These are phyloP conservation scores for Pezicula radicicola DNA, from an alignment of 2,329 filamentous ascomycete genomes.

Conservation along the genomic window DNA sequence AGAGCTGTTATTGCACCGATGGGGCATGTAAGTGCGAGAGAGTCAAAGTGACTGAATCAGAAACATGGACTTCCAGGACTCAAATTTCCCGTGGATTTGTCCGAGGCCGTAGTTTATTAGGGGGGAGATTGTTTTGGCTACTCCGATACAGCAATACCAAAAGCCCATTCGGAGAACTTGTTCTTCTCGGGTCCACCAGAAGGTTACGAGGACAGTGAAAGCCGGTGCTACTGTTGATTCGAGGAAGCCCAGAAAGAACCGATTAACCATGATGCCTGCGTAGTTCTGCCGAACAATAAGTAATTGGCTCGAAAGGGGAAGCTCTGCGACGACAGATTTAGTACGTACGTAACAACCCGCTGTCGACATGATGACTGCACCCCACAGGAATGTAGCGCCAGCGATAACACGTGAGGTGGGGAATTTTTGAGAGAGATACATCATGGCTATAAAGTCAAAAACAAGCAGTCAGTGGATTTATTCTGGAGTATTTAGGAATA, in stretches of 20 bases:
- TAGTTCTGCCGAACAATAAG: slow-evolving; percentile 13
- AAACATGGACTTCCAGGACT: slow-evolving; percentile 33
- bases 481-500: too few relatives aligned
- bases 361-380: slow-evolving; percentile 27
- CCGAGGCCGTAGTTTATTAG: slow-evolving; percentile 33
- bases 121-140: slow-evolving; percentile 28
- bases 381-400: slow-evolving; percentile 29
- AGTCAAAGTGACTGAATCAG: slow-evolving; percentile 30
- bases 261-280: slow-evolving; percentile 28
- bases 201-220: slow-evolving; percentile 32
- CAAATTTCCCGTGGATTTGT: slow-evolving; percentile 24
- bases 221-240: slow-evolving; percentile 31
- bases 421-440: slow-evolving; percentile 26
- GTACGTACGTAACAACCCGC: slow-evolving; percentile 24
- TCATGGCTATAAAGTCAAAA: slow-evolving; percentile 22
- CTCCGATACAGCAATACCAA: slow-evolving; percentile 33
- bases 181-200: slow-evolving; percentile 33
- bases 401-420: slow-evolving; percentile 28
- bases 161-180: slow-evolving; percentile 30
- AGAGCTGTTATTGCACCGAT: slow-evolving; percentile 30
- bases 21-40: slow-evolving; percentile 30
- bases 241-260: slow-evolving; percentile 35
- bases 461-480: too few relatives aligned
- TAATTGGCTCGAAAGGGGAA: too few relatives aligned
- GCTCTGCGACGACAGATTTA: too few relatives aligned